These are phyloP conservation scores for Porphyrellus cyaneotinctus DNA, from an alignment of 768 basidiomycete species.

Conservation along the genomic window DNA sequence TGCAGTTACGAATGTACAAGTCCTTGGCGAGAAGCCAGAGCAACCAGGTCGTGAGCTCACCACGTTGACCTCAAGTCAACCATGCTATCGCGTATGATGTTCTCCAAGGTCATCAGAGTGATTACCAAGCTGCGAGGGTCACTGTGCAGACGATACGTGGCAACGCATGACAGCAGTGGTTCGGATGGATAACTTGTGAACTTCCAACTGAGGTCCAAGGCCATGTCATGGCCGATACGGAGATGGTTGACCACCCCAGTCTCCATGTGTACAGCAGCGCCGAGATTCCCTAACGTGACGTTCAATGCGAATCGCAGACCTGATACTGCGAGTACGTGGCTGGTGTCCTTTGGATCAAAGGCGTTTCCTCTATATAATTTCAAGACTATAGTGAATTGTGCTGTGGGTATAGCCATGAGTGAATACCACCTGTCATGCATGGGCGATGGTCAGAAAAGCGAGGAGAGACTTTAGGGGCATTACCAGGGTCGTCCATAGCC, in stretches of 20 bases:
- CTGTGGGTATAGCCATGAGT: neutral
- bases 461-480: neutral
- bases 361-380: too few species aligned
- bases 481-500: constrained; percentile 3
- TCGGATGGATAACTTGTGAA: constrained; percentile 9
- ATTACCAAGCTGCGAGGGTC: neutral
- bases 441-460: neutral
- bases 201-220: too few species aligned
- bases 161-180: constrained; percentile 4
- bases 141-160: neutral
- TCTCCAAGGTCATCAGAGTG: neutral
- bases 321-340: neutral
- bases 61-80: too few species aligned
- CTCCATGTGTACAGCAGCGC: too few species aligned
- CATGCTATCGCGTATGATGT: too few species aligned
- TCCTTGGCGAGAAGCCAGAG: constrained; percentile 4
- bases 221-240: too few species aligned
- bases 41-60: neutral
- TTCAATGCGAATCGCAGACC: too few species aligned
- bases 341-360: neutral
- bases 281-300: too few species aligned
- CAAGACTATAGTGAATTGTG: neutral
- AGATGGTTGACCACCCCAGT: too few species aligned
- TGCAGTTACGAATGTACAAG: too few species aligned
- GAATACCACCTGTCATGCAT: neutral